These are phyloP conservation scores for Sonneratia caseolaris DNA, from an alignment of 345 rosid species.

Conservation along the genomic window DNA sequence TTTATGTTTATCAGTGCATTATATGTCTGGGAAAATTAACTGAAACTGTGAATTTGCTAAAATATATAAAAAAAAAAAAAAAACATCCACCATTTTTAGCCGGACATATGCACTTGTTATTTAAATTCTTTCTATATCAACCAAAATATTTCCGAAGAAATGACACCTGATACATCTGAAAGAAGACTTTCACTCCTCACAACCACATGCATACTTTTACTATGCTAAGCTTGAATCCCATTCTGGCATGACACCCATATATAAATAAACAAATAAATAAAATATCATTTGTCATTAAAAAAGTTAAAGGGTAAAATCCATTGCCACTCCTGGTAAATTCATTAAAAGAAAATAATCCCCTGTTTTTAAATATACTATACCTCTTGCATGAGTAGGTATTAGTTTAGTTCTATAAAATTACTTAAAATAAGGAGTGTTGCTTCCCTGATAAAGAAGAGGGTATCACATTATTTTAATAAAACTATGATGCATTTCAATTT, in stretches of 20 bases:
- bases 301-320: background rate
- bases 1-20: background rate
- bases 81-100: background rate
- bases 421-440: background rate
- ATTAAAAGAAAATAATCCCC: background rate
- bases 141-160: background rate
- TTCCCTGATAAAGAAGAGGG: background rate
- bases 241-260: background rate
- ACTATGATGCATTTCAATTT: background rate
- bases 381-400: background rate
- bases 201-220: background rate
- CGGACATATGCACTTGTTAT: background rate
- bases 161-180: background rate
- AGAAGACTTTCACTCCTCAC: background rate
- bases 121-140: background rate
- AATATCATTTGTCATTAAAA: background rate
- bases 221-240: background rate
- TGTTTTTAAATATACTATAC: background rate
- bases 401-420: background rate
- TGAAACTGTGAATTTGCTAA: background rate
- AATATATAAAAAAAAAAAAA: background rate
- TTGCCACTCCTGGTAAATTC: background rate
- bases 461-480: background rate
- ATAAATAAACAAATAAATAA: background rate
- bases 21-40: background rate